Conservation (phyloP, 225 moss, liverwort and hornwort species). For the Polytrichum formosum region DNA sequence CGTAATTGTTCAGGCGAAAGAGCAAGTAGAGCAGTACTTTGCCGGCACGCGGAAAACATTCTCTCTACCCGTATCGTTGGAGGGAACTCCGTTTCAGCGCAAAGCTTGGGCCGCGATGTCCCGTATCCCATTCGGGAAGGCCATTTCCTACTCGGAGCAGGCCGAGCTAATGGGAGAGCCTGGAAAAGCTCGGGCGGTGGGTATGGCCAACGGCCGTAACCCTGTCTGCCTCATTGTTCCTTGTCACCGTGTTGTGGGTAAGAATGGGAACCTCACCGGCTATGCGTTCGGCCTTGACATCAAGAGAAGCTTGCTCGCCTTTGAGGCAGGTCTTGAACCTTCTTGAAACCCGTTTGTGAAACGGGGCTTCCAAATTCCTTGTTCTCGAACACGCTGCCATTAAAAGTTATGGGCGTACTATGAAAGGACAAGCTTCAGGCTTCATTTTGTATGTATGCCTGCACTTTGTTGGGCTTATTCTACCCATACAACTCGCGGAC, state of each 20-base stretch:
- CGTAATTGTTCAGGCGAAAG: conserved; percentile 46
- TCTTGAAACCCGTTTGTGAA: too few relatives aligned
- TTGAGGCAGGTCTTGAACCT: conserved; percentile 33
- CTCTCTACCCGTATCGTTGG: conserved; percentile 48
- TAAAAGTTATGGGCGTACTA: too few relatives aligned
- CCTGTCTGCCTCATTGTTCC: conserved; percentile 84
- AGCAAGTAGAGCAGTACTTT: conserved; percentile 87
- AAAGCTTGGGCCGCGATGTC: conserved; percentile 71
- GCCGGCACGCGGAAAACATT: conserved; percentile 60
- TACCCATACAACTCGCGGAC: too few relatives aligned
- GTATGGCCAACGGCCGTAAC: conserved; percentile 80
- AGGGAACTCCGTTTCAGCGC: conserved; percentile 74
- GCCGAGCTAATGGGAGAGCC: conserved; percentile 78
- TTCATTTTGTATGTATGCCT: too few relatives aligned
- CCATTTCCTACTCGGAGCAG: conserved; percentile 73
- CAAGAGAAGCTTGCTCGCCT: conserved; percentile 63
- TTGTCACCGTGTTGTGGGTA: conserved; percentile 85
- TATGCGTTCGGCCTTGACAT: conserved; percentile 55
- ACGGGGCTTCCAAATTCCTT: too few relatives aligned
- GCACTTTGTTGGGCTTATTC: too few relatives aligned
- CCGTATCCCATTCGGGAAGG: conserved; percentile 64
- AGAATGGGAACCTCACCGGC: conserved; percentile 66
- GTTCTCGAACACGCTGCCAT: too few relatives aligned
- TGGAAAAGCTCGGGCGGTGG: conserved; percentile 82
- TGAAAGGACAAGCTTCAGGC: too few relatives aligned